Evolutionary conservation across 108 stramenopile genomes (phyloP), one percentile per base, ranked within the genome.

Genomic region (Schizochytrium sp.): DNA sequence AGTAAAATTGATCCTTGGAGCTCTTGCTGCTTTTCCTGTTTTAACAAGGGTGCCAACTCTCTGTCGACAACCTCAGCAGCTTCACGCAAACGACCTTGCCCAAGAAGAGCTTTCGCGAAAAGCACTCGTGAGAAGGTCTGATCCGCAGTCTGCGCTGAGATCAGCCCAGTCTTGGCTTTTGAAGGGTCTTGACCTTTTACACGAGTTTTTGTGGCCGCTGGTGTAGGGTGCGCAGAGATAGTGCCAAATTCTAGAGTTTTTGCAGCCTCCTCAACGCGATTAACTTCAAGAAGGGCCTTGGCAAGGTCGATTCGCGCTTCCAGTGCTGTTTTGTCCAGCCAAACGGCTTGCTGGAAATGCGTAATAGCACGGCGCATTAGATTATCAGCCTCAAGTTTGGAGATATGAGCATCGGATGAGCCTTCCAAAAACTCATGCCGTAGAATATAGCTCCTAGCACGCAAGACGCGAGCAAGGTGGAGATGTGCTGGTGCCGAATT

Each of bases 261-360:
- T 0, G 28, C 28, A 28, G 28, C 28, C 28, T 28, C 28, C 28
- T 28, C 28, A 28, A 28, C 28, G 28, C 28, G 76, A 49, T 83
- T 83, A 5, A 5, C 76, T 42, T 83, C 15, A 53, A 55, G 15
- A 7, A 83, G 76, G 1, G 76, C 53, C 50, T 42, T 17, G 50
- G 76, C 76, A 40, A 83, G 76, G 15, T 83, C 17, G 12, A 55
- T 55, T n/a, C 53, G 76, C 50, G 76, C 47, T n/a, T 60, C 59
- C 59, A 60, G 19, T n/a, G 8, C 10, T 10, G 38, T 40, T 10
- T 83, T 53, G 76, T 38, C 5, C n/a, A 83, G 76, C 76, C 76
- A 83, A 42, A 55, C 53, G 47, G 76, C 76, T 40, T 83, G 76
- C 76, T 83, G 76, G 0, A 83, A 40, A 40, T 83, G 76, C 17